phyloP scores from a whole-genome alignment of 345 rosid genomes.

The Syzygium aromaticum region DNA sequence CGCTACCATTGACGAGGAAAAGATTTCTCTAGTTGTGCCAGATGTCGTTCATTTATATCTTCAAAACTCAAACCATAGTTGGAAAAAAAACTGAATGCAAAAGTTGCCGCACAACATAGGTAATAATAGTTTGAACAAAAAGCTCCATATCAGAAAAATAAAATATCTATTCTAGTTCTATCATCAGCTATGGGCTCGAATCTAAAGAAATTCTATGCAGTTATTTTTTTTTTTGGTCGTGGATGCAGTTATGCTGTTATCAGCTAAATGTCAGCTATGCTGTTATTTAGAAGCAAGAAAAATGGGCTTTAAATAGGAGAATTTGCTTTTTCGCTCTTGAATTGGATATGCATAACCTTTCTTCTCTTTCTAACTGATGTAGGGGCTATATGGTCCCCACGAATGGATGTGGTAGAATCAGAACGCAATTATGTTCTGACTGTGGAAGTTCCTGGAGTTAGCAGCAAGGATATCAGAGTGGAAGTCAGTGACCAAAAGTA shows the following conservation, averaged over 20 bases:
- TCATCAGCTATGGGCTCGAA: too few species aligned
- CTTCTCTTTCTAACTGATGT: neutral
- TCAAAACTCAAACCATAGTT: neutral
- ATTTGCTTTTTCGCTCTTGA: neutral
- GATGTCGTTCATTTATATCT: neutral
- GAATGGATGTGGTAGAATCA: constrained; percentile 52
- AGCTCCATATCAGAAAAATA: too few species aligned
- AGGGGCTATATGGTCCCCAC: constrained; percentile 60
- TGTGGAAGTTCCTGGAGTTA: constrained; percentile 67
- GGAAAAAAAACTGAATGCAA: neutral
- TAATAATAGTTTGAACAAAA: neutral
- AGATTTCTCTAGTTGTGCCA: neutral
- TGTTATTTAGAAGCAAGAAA: neutral
- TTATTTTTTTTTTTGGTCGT: neutral
- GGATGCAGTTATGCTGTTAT: too few species aligned
- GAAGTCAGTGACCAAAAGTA: constrained; percentile 56
- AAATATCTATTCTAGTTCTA: too few species aligned
- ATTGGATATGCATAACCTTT: neutral
- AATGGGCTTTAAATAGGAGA: neutral
- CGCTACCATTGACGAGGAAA: neutral
- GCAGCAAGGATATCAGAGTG: constrained; percentile 57
- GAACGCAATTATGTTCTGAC: constrained; percentile 37
- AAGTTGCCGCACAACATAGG: neutral
- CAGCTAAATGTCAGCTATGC: neutral
- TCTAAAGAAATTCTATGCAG: neutral